A percentile compares a stretch with the other conserved stretches of the same genome.
phyloP scores from a whole-genome alignment of 148 eudicot genomes.

The Fagopyrum esculentum region DNA sequence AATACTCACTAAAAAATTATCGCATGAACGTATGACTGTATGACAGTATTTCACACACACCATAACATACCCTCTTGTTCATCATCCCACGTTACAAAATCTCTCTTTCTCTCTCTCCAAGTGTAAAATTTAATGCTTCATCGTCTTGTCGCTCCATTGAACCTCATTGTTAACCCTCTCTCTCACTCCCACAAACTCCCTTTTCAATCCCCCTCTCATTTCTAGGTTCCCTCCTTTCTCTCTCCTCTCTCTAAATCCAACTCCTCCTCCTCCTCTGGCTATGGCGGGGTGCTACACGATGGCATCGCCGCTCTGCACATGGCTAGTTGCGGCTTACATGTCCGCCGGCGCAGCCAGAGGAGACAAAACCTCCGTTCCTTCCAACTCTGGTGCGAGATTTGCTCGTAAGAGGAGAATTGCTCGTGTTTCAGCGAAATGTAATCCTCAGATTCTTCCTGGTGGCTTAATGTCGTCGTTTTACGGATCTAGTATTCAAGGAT shows the following conservation, averaged over 20 bases:
- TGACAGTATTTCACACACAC: too few species aligned
- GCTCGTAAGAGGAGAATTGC: conserved; percentile 20
- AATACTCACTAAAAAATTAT: too few species aligned
- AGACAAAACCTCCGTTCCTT: conserved; percentile 9
- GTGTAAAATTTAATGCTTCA: not conserved
- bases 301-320: conserved; percentile 48
- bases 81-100: too few species aligned
- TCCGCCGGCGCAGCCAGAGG: conserved; percentile 20
- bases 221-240: not conserved
- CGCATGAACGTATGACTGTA: too few species aligned
- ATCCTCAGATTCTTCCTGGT: conserved; percentile 12
- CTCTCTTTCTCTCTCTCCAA: not conserved
- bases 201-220: not conserved
- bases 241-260: not conserved
- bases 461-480: conserved; percentile 24
- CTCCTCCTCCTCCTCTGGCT: not conserved
- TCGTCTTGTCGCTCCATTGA: not conserved
- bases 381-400: conserved; percentile 13
- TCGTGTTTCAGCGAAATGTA: conserved; percentile 18
- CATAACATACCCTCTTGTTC: too few species aligned
- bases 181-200: not conserved
- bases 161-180: not conserved
- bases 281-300: conserved; percentile 48
- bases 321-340: conserved; percentile 62
- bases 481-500: conserved; percentile 35